Evolutionary conservation across 1,284 basidiomycete species (phyloP).

Genomic region (Moniliella sp.): DNA sequence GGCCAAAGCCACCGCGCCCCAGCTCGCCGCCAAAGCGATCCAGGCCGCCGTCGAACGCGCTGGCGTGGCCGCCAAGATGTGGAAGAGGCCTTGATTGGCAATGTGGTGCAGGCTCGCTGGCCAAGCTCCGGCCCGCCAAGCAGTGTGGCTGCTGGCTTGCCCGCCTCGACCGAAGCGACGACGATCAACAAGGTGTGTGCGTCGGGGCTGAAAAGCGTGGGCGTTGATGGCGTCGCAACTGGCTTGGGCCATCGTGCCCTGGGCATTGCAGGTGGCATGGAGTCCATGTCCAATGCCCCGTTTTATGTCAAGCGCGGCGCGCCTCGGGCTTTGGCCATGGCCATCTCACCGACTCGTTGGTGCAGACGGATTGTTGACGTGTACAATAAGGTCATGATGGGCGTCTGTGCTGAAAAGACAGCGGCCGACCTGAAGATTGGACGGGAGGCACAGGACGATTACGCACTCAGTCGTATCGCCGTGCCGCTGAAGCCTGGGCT

Average conservation of each 20-base stretch:
- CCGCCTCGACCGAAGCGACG: constrained; percentile 68
- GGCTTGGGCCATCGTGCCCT: constrained; percentile 34
- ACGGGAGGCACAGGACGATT: constrained; percentile 37
- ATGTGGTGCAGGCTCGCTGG: constrained; percentile 39
- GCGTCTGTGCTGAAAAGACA: constrained; percentile 35
- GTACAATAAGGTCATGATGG: constrained; percentile 15
- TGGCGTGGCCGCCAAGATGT: constrained; percentile 58
- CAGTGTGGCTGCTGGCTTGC: constrained; percentile 62
- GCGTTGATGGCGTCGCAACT: constrained; percentile 36
- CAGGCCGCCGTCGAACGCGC: constrained; percentile 64
- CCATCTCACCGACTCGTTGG: constrained; percentile 62
- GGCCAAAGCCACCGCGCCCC: constrained; percentile 66
- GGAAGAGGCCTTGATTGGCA: constrained; percentile 90
- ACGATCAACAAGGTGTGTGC: constrained; percentile 62
- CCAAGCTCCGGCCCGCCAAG: constrained; percentile 37
- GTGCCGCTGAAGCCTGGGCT: too few relatives aligned
- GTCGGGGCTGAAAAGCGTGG: constrained; percentile 37
- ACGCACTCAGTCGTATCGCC: constrained; percentile 80
- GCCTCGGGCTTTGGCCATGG: constrained; percentile 77
- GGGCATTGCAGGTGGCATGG: constrained; percentile 37
- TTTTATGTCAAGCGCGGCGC: constrained; percentile 78
- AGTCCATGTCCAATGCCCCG: constrained; percentile 36
- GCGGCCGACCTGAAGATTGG: constrained; percentile 33
- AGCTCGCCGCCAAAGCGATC: constrained; percentile 68
- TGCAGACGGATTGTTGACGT: constrained; percentile 55